A percentile compares a stretch with the other conserved stretches of the same genome.
phyloP scores from a whole-genome alignment of 148 eudicot genomes.

The Heliamphora exappendiculata region DNA sequence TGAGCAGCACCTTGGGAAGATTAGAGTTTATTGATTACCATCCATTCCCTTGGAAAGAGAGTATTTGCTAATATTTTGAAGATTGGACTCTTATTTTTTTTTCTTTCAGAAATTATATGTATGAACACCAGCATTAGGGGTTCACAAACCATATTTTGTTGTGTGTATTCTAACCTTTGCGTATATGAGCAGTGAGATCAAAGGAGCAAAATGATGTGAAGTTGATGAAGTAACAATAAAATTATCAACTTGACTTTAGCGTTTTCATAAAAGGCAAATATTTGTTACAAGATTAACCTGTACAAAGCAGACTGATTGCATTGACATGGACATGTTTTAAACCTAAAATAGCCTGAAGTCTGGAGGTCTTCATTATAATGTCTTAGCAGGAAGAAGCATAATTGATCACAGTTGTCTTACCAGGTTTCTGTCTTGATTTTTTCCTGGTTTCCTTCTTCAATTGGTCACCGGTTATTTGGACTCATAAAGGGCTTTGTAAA shows the following conservation, averaged over 20 bases:
- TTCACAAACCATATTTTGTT: not conserved
- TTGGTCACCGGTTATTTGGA: not conserved
- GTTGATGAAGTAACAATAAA: not conserved
- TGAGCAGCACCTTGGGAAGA: not conserved
- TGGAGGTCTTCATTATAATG: not conserved
- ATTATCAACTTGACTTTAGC: not conserved
- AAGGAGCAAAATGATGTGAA: not conserved
- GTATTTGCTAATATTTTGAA: not conserved
- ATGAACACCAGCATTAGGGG: not conserved
- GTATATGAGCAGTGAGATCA: not conserved
- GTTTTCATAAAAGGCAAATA: not conserved
- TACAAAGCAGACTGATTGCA: not conserved
- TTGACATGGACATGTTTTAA: not conserved
- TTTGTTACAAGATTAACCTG: not conserved
- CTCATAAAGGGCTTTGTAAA: not conserved
- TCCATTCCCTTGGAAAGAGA: not conserved
- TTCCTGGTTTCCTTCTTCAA: not conserved
- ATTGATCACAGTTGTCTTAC: not conserved
- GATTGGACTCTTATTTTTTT: not conserved
- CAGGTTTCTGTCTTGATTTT: not conserved
- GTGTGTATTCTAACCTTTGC: not conserved
- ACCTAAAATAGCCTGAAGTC: not conserved
- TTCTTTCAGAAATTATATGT: not conserved
- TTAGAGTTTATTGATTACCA: not conserved
- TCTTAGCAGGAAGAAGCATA: slow-evolving; percentile 9